Conservation (phyloP, 805 yeast species). For the Wilhelminamyces savonicus region DNA sequence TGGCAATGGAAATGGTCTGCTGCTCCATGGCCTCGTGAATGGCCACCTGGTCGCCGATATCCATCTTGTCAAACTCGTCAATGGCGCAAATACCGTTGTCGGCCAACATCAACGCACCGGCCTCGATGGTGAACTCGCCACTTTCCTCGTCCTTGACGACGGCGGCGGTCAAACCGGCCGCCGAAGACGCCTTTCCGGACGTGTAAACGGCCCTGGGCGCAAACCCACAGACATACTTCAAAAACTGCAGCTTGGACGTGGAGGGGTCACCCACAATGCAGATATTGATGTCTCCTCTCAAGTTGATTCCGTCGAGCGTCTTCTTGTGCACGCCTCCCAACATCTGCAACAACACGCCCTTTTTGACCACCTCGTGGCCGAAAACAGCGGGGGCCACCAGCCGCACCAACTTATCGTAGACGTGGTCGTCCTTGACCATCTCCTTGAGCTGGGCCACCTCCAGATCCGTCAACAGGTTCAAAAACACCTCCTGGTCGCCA, state of each 20-base stretch:
- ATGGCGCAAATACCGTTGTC: conserved; percentile 98
- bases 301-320: conserved; percentile 88
- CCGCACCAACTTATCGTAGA: conserved; percentile 76
- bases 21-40: conserved; percentile 99
- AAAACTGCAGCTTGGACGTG: conserved; percentile 91
- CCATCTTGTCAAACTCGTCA: conserved; percentile 99
- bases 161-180: conserved; percentile 98
- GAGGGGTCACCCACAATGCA: conserved; percentile 98
- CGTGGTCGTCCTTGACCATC: conserved; percentile 85
- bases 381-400: conserved; percentile 95
- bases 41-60: conserved; percentile 90
- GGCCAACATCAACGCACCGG: conserved; percentile 97
- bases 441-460: conserved; percentile 80
- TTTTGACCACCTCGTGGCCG: conserved; percentile 92
- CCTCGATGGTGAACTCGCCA: conserved; percentile 95
- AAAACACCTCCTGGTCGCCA: conserved; percentile 73
- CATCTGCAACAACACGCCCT: conserved; percentile 82
- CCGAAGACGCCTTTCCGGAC: conserved; percentile 96
- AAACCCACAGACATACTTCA: conserved; percentile 86
- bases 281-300: conserved; percentile 94
- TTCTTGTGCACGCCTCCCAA: conserved; percentile 94
- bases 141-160: conserved; percentile 96
- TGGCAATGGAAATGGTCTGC: conserved; percentile 96
- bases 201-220: conserved; percentile 94
- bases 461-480: conserved; percentile 69